Evolutionary conservation across 768 basidiomycete species (phyloP).

Genomic region (Hortiboletus flavorubellus): DNA sequence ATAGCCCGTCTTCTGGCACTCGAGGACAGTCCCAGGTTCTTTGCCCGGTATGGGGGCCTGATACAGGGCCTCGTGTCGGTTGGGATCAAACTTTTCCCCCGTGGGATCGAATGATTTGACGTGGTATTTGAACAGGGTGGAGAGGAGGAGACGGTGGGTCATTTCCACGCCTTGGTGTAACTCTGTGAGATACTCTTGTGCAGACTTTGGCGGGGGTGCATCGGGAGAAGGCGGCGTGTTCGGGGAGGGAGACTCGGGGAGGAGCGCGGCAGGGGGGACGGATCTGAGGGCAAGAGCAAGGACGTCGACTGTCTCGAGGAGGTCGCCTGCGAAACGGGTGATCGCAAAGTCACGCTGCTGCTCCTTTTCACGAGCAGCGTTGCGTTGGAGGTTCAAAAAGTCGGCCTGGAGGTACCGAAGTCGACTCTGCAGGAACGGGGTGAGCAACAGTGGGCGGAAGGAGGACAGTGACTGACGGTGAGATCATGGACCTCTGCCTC

Average conservation of each 20-base stretch:
- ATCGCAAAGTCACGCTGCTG: conserved; percentile 94
- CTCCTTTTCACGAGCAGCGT: conserved; percentile 86
- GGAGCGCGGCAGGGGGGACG: conserved; percentile 53
- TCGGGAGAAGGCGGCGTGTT: conserved; percentile 28
- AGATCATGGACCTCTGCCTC: conserved; percentile 80
- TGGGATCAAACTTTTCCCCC: conserved; percentile 93
- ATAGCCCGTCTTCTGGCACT: conserved; percentile 89
- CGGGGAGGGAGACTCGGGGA: conserved; percentile 23
- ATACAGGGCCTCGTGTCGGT: conserved; percentile 92
- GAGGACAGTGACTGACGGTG: conserved; percentile 52
- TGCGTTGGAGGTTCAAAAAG: conserved; percentile 91
- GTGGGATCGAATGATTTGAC: conserved; percentile 90
- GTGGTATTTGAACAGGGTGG: conserved; percentile 89
- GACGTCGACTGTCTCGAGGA: conserved; percentile 89
- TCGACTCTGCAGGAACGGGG: conserved; percentile 56
- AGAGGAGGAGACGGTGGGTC: conserved; percentile 85
- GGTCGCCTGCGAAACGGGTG: conserved; percentile 83
- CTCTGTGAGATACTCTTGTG: conserved; percentile 59
- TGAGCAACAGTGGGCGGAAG: conserved; percentile 4
- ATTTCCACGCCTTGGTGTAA: conserved; percentile 86
- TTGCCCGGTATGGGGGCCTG: conserved; percentile 89
- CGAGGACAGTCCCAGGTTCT: conserved; percentile 84
- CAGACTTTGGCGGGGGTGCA: conserved; percentile 43
- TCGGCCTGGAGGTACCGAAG: conserved; percentile 93
- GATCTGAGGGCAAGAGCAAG: conserved; percentile 81